These are phyloP conservation scores for Hebeloma cylindrosporum DNA, from an alignment of 768 basidiomycete species.

Conservation along the genomic window DNA sequence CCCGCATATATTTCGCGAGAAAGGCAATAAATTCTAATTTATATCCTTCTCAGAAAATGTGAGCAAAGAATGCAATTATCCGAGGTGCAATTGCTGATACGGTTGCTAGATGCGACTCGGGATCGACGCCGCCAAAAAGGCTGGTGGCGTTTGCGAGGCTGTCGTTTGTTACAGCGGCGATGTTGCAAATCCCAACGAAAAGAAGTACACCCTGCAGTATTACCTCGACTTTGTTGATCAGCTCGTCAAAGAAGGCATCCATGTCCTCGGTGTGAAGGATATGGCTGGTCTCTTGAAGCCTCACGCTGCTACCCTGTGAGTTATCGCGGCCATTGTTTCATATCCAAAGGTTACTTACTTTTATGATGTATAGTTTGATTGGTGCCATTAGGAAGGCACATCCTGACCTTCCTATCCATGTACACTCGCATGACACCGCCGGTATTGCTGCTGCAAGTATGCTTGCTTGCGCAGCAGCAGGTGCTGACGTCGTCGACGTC, in stretches of 20 bases:
- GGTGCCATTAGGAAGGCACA: constrained; percentile 94
- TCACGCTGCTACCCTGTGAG: constrained; percentile 85
- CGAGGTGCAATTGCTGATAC: neutral
- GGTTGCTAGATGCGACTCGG: constrained; percentile 84
- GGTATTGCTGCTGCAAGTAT: constrained; percentile 98
- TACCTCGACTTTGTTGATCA: constrained; percentile 95
- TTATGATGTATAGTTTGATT: constrained; percentile 62
- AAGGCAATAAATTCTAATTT: constrained; percentile 4
- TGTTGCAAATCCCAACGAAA: constrained; percentile 91
- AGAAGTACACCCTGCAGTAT: constrained; percentile 96
- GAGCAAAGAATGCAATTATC: constrained; percentile 24
- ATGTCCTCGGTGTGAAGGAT: constrained; percentile 97
- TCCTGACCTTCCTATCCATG: constrained; percentile 97
- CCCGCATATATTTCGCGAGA: constrained; percentile 16
- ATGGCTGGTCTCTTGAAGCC: constrained; percentile 98
- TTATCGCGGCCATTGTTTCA: constrained; percentile 11
- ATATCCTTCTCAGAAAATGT: constrained; percentile 61
- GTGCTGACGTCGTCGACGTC: constrained; percentile 96
- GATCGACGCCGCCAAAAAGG: constrained; percentile 99
- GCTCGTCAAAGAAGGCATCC: constrained; percentile 92
- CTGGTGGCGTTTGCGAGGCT: constrained; percentile 96
- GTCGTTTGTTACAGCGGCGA: constrained; percentile 99
- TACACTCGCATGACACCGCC: constrained; percentile 99
- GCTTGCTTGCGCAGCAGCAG: constrained; percentile 94
- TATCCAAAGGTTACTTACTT: constrained; percentile 1